These are phyloP conservation scores for Trametes punicea DNA, from an alignment of 768 basidiomycete genomes.

Conservation along the genomic window DNA sequence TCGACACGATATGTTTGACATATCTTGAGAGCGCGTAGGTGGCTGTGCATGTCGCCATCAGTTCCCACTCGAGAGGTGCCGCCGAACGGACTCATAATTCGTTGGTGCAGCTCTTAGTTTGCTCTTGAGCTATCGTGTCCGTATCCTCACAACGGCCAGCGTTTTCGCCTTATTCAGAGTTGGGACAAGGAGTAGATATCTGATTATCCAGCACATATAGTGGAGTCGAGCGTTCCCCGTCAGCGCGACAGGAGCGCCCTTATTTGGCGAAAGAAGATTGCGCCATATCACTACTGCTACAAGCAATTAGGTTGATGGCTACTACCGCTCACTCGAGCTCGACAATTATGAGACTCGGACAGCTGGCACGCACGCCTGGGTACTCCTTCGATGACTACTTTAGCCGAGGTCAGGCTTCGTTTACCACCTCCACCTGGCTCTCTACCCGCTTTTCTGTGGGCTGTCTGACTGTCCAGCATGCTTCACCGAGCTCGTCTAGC, in stretches of 20 bases:
- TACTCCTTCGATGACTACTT: background rate
- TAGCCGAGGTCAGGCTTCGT: background rate
- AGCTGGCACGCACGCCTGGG: background rate
- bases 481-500: background rate
- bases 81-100: too few species aligned
- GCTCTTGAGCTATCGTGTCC: too few species aligned
- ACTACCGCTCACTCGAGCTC: background rate
- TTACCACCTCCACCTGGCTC: background rate
- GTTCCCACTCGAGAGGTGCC: background rate
- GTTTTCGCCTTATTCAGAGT: too few species aligned
- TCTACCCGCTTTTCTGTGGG: background rate
- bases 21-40: background rate
- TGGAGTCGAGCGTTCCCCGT: too few species aligned
- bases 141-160: too few species aligned
- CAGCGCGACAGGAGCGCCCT: too few species aligned
- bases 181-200: too few species aligned
- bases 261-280: conserved; percentile 15
- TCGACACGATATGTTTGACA: too few species aligned
- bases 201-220: too few species aligned
- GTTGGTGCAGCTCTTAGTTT: too few species aligned
- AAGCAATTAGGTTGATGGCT: conserved; percentile 13
- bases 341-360: background rate
- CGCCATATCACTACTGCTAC: conserved; percentile 22
- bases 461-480: background rate
- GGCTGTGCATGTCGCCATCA: background rate